These are phyloP conservation scores for Fusarium sp. DNA, from an alignment of 2,329 filamentous ascomycete species.

Conservation along the genomic window DNA sequence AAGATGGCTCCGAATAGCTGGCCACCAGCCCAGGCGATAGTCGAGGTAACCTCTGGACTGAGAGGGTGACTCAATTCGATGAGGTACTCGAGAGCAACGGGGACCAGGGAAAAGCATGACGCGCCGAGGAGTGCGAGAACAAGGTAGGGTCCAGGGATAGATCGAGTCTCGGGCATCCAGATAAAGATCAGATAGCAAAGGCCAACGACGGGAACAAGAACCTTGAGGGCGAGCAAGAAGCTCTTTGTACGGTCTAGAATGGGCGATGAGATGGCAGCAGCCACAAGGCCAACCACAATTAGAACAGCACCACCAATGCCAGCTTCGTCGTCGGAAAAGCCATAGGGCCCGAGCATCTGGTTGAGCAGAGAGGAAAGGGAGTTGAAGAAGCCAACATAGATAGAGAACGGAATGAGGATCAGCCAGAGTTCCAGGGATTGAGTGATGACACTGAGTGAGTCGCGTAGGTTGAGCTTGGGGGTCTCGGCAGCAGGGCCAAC, in stretches of 20 bases:
- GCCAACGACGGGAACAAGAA: slow-evolving; percentile 80
- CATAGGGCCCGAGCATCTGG: slow-evolving; percentile 89
- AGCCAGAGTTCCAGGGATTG: slow-evolving; percentile 81
- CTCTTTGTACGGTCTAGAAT: slow-evolving; percentile 87
- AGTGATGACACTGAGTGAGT: slow-evolving; percentile 64
- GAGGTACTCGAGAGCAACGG: slow-evolving; percentile 86
- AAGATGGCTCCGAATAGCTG: slow-evolving; percentile 89
- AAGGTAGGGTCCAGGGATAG: slow-evolving; percentile 78
- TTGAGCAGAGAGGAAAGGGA: slow-evolving; percentile 87
- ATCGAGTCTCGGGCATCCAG: slow-evolving; percentile 75
- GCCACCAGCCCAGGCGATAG: slow-evolving; percentile 86
- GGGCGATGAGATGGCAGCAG: slow-evolving; percentile 81
- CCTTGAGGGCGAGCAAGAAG: slow-evolving; percentile 79
- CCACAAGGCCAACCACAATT: slow-evolving; percentile 87
- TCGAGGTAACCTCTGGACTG: slow-evolving; percentile 85
- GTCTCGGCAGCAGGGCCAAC: slow-evolving; percentile 75
- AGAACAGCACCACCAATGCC: slow-evolving; percentile 91
- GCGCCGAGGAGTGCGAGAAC: slow-evolving; percentile 84
- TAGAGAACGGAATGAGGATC: slow-evolving; percentile 80
- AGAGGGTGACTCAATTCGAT: slow-evolving; percentile 90
- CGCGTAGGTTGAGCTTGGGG: slow-evolving; percentile 65
- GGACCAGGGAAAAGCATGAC: slow-evolving; percentile 82
- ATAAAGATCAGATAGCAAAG: slow-evolving; percentile 81
- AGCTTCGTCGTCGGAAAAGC: slow-evolving; percentile 84
- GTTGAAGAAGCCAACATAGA: slow-evolving; percentile 96